Evolutionary conservation across 2,329 filamentous ascomycete species (phyloP).

Genomic region (Colletotrichum trifolii): DNA sequence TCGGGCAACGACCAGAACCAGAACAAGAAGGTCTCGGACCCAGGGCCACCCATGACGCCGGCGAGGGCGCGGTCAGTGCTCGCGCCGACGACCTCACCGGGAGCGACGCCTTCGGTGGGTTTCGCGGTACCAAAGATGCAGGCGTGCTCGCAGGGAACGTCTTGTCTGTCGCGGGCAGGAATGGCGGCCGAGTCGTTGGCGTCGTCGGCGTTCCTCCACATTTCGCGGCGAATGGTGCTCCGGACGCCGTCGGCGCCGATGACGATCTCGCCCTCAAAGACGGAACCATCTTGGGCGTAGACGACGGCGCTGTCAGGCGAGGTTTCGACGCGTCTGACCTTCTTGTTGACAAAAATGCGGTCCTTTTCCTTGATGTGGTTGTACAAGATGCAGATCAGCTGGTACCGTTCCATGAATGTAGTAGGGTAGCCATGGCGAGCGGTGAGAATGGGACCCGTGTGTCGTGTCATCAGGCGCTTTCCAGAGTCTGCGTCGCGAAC

Average conservation of each 20-base stretch:
- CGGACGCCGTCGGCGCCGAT: slow-evolving; percentile 55
- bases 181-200: slow-evolving; percentile 23
- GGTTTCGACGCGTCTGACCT: slow-evolving; percentile 33
- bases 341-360: slow-evolving; percentile 35
- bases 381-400: slow-evolving; percentile 48
- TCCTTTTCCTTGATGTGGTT: slow-evolving; percentile 45
- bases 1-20: slow-evolving; percentile 33
- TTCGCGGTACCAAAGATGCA: slow-evolving; percentile 32
- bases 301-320: slow-evolving; percentile 41
- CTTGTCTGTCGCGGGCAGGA: slow-evolving; percentile 14
- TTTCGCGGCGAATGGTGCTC: slow-evolving; percentile 48
- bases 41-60: slow-evolving; percentile 25
- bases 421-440: slow-evolving; percentile 44
- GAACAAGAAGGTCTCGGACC: slow-evolving; percentile 15
- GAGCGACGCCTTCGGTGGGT: slow-evolving; percentile 10
- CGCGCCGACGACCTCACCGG: slow-evolving; percentile 21
- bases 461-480: slow-evolving; percentile 27
- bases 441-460: slow-evolving; percentile 1
- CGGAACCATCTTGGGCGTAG: slow-evolving; percentile 43
- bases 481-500: slow-evolving; percentile 13
- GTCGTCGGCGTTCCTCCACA: slow-evolving; percentile 38
- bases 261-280: slow-evolving; percentile 47
- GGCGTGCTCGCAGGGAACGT: slow-evolving; percentile 29
- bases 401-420: slow-evolving; percentile 50
- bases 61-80: slow-evolving; percentile 17